These are phyloP conservation scores for Canavalia ensiformis DNA, from an alignment of 306 rosid genomes.

Conservation along the genomic window DNA sequence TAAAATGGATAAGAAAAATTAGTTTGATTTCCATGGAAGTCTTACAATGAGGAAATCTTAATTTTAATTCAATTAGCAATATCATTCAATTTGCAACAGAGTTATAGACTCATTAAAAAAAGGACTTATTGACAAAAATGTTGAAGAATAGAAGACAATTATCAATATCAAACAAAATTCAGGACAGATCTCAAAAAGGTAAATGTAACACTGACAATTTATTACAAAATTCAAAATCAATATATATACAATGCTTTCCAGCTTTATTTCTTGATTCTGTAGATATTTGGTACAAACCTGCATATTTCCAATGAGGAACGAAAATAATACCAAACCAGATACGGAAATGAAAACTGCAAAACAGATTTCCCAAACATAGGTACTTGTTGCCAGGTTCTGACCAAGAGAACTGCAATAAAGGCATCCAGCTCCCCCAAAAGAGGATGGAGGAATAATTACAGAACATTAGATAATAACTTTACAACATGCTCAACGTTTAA, in stretches of 20 bases:
- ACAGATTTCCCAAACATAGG: slow-evolving; percentile 87
- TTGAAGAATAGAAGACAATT: too few relatives aligned
- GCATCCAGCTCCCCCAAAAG: slow-evolving; percentile 40
- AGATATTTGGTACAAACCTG: slow-evolving; percentile 71
- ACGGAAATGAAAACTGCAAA: slow-evolving; percentile 93
- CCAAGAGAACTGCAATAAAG: slow-evolving; percentile 87
- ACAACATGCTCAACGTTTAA: slow-evolving; percentile 19
- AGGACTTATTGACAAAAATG: background rate
- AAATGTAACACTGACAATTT: background rate
- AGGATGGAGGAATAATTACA: slow-evolving; percentile 41
- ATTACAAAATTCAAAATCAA: slow-evolving; percentile 20
- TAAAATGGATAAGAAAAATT: slow-evolving; percentile 19
- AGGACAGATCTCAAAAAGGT: background rate
- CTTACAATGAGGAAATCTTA: background rate
- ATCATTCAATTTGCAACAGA: background rate
- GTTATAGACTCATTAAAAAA: background rate
- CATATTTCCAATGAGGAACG: slow-evolving; percentile 93
- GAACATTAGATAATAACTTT: slow-evolving; percentile 32
- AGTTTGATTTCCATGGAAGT: slow-evolving; percentile 10
- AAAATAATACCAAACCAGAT: slow-evolving; percentile 84
- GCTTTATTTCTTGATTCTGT: slow-evolving; percentile 1
- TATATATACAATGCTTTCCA: slow-evolving; percentile 16
- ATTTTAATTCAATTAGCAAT: background rate
- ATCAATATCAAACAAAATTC: too few relatives aligned
- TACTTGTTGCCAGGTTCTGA: slow-evolving; percentile 85